Base-by-base conservation (phyloP, 345 rosid species). In the Eucalyptus paniculata region DNA sequence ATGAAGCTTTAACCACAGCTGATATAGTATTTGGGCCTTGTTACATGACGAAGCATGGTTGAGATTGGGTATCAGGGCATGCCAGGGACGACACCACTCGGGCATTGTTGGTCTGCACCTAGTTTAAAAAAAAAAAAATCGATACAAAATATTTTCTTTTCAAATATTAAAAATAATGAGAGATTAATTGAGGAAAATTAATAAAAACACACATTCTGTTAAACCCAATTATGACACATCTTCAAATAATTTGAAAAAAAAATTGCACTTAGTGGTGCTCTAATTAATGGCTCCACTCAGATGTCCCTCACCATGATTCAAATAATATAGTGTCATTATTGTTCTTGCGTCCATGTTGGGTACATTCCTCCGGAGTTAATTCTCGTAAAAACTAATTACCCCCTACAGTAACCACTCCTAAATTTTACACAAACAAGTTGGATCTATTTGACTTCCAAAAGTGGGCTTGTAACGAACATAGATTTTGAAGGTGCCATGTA, bases 301-400 rank as follows among this genome's bases (percentile, higher is more conserved):
- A 56, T 56, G 30, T 56, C 62, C 60, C 28, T 54, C 60, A 21
- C 28, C 60, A 54, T 4, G 12, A 21, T 54, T 54, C 5, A 54
- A 8, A 0, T 44, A 44, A 44, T 44, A 44, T 44, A 6, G 30
- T 23, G 62, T 56, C 62, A 56, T 56, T 56, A 0, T 56, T 23
- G 28, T 23, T 56, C 62, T 23, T 0, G 0, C 11, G 3, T 56
- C 30, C 30, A 23, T 9, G 62, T 23, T 56, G 28, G 30, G 30
- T 56, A 54, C 4, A 54, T 54, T 54, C 30, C 12, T 23, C 30
- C 0, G 3, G 62, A 56, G 28, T 56, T 23, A 21, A 56, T 23
- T 56, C 62, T 56, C 24, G 62, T 1, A 23, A 56, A 56, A 58
- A 56, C 30, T 56, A 56, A 9, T 9, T 23, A 23, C 12, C 26